Conservation (phyloP, 2,329 filamentous ascomycete genomes). For the Blastomyces percursus region DNA sequence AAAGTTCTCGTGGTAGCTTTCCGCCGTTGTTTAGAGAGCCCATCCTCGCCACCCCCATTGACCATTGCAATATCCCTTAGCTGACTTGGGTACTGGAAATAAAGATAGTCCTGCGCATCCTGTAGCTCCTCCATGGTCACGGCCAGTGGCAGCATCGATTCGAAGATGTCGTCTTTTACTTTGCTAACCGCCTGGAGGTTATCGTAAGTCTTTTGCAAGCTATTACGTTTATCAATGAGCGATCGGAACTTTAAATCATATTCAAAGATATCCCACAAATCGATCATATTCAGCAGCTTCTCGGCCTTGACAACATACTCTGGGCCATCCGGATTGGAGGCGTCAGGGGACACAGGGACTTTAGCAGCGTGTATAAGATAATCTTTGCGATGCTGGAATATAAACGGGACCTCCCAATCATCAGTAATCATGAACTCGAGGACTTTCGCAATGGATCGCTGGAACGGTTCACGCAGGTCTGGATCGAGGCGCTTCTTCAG, state of each 20-base stretch:
- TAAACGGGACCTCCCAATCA: slow-evolving; percentile 90
- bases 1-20: slow-evolving; percentile 71
- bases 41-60: slow-evolving; percentile 45
- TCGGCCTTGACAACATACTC: slow-evolving; percentile 67
- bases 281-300: slow-evolving; percentile 81
- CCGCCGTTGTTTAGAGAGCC: slow-evolving; percentile 60
- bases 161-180: slow-evolving; percentile 62
- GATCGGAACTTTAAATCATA: slow-evolving; percentile 92
- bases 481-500: slow-evolving; percentile 67
- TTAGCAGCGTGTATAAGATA: slow-evolving; percentile 87
- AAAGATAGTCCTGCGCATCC: slow-evolving; percentile 89
- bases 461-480: slow-evolving; percentile 71
- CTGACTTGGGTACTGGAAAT: slow-evolving; percentile 81
- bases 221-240: slow-evolving; percentile 80
- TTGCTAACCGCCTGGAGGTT: slow-evolving; percentile 57
- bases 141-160: slow-evolving; percentile 69
- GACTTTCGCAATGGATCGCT: slow-evolving; percentile 79
- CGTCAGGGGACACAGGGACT: slow-evolving; percentile 48
- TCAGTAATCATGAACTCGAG: slow-evolving; percentile 92
- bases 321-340: slow-evolving; percentile 57
- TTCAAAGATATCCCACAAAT: slow-evolving; percentile 91
- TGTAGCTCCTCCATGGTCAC: slow-evolving; percentile 90
- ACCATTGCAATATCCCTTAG: slow-evolving; percentile 66
- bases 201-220: slow-evolving; percentile 67
- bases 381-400: slow-evolving; percentile 96